Percentiles rank a stretch among this genome's conserved stretches.
phyloP scores from a whole-genome alignment of 2,329 filamentous ascomycete species.

The Botrytis hyacinthi region DNA sequence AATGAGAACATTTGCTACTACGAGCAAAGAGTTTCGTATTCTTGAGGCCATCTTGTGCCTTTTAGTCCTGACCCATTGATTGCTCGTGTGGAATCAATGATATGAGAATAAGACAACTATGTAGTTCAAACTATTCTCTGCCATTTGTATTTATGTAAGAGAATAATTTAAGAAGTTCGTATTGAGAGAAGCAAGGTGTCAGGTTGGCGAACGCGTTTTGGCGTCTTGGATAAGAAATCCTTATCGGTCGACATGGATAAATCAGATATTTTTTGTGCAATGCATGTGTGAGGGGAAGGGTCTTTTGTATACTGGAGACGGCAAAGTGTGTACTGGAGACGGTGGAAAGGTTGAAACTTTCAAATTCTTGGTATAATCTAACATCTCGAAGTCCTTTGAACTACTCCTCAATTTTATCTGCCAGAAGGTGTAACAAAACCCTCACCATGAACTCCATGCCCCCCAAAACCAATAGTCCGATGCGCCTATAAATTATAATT shows the following conservation, averaged over 20 bases:
- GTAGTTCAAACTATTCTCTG: neutral
- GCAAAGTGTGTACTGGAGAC: no score
- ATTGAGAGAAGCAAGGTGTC: conserved; percentile 18
- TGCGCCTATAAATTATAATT: conserved; percentile 11
- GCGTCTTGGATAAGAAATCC: conserved; percentile 22
- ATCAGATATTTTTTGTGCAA: conserved; percentile 2
- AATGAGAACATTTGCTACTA: conserved; percentile 73
- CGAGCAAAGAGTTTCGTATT: conserved; percentile 44
- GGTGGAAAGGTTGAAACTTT: neutral
- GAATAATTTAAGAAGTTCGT: neutral
- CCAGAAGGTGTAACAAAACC: neutral
- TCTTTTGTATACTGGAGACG: neutral
- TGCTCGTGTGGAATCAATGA: neutral
- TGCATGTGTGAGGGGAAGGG: conserved; percentile 6
- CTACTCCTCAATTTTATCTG: neutral
- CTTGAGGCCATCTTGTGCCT: conserved; percentile 32
- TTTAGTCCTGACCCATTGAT: conserved; percentile 18
- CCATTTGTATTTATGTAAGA: conserved; percentile 8
- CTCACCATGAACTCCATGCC: conserved; percentile 22
- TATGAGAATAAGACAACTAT: neutral
- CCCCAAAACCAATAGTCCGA: conserved; percentile 5
- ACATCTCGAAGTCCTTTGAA: neutral
- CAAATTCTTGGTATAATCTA: conserved; percentile 4
- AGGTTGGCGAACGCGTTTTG: conserved; percentile 20
- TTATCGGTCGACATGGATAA: conserved; percentile 20